Base-by-base conservation (phyloP, 805 yeast genomes). In the Wickerhamiella siamensis region DNA sequence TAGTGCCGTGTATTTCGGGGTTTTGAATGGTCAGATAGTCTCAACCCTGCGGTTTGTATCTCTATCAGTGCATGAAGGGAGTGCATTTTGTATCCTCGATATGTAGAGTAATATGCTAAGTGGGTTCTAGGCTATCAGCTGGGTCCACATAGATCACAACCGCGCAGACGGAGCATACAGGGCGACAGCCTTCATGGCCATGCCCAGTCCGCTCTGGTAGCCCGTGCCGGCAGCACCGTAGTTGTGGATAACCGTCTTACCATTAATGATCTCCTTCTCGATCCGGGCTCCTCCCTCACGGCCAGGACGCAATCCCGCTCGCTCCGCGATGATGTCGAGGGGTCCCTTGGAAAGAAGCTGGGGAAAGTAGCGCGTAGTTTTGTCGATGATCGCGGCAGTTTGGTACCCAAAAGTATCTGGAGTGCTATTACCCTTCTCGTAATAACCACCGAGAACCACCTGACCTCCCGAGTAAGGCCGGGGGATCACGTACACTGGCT, bases 221-320 rank as follows among this genome's bases (percentile, higher is more conserved):
- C 91, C 91, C 19, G 82, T 74, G 24, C 84, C 84, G 6, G 75
- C 83, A 24, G 83, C 80, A 2, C 91, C 91, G 51, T 79, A 78
- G 57, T 79, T 76, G 54, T 83, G 93, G 18, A 83, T 65, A 15
- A 78, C 53, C 1, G 65, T 43, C 41, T 64, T 62, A 2, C 69
- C 72, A 9, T 58, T 62, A 9, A 51, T 43, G 3, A 42, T 45
- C 50, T 77, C 80, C 34, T 59, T 56, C 54, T 79, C 91, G 34
- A 83, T 71, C 40, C 93, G 65, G 4, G 72, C 75, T 4, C 93
- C 93, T 12, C 87, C 91, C 33, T 71, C 67, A 53, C 93, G 69
- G 31, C 77, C 66, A 4, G 94, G 94, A 48, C 94, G 69, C 36
- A 80, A 64, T 0, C 93, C 94, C 5, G 86, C 77, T 1, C 72